phyloP scores from a whole-genome alignment of 2,329 filamentous ascomycete genomes.

The Alternaria incomplexa region DNA sequence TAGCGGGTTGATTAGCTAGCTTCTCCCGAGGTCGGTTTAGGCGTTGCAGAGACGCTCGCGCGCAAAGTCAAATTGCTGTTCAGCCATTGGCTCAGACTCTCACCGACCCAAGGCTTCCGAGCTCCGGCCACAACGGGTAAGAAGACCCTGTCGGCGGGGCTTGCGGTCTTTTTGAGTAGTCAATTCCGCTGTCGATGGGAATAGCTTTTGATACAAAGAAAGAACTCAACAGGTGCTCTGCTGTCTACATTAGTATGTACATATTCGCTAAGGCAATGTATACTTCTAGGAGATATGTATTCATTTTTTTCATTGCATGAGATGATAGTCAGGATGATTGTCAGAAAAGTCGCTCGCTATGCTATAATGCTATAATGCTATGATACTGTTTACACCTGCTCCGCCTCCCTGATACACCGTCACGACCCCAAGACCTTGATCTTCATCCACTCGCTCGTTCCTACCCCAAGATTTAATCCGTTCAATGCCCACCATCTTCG shows the following conservation, averaged over 20 bases:
- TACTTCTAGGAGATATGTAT: neutral
- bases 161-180: neutral
- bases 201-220: neutral
- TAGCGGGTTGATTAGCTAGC: constrained; percentile 15
- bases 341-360: neutral
- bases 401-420: neutral
- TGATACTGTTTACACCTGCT: neutral
- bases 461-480: constrained; percentile 79
- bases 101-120: constrained; percentile 8
- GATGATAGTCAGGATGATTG: neutral
- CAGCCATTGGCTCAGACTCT: constrained; percentile 21
- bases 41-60: constrained; percentile 1
- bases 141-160: constrained; percentile 12
- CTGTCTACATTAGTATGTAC: neutral
- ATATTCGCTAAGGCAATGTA: too few relatives aligned
- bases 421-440: constrained; percentile 67
- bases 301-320: accelerated
- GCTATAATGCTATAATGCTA: neutral
- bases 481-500: constrained; percentile 87
- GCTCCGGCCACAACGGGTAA: constrained; percentile 20
- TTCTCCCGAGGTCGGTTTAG: constrained; percentile 4
- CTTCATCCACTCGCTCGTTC: constrained; percentile 90
- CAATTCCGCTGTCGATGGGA: neutral
- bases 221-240: neutral
- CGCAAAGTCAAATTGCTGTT: constrained; percentile 18